Percentiles rank a stretch among this genome's conserved stretches.
These are phyloP conservation scores for Boletus patriciae DNA, from an alignment of 768 basidiomycete genomes.

Conservation along the genomic window DNA sequence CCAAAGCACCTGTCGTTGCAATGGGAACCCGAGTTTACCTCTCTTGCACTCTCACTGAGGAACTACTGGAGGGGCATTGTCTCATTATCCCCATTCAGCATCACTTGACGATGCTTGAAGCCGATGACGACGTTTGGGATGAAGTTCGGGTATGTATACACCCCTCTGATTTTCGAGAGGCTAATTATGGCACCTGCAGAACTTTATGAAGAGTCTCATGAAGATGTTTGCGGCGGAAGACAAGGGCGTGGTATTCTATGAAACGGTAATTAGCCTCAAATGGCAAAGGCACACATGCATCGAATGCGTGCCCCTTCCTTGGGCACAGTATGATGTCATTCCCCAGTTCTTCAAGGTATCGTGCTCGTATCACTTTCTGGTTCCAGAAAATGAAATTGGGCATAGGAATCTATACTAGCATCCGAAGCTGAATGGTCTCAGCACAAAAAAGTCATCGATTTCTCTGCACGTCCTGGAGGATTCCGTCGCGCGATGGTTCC, in stretches of 20 bases:
- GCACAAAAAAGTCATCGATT: conserved; percentile 96
- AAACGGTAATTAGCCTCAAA: conserved; percentile 85
- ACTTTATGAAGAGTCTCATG: conserved; percentile 92
- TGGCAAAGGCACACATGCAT: conserved; percentile 90
- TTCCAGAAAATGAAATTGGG: conserved; percentile 7
- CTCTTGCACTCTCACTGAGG: conserved; percentile 84
- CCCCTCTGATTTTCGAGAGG: not conserved
- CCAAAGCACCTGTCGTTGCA: conserved; percentile 84
- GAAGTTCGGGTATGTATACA: conserved; percentile 74
- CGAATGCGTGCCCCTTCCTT: conserved; percentile 91
- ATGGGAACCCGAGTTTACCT: conserved; percentile 90
- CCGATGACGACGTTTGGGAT: conserved; percentile 98
- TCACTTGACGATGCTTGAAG: conserved; percentile 86
- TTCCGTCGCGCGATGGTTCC: conserved; percentile 95
- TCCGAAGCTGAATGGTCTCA: conserved; percentile 98
- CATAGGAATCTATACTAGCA: conserved; percentile 86
- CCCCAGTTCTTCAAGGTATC: conserved; percentile 91
- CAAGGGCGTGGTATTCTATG: conserved; percentile 93
- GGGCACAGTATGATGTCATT: conserved; percentile 81
- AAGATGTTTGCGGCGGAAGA: conserved; percentile 91
- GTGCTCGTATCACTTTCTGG: not conserved
- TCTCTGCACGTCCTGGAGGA: conserved; percentile 84
- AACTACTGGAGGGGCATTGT: conserved; percentile 90
- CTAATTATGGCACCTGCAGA: conserved; percentile 37
- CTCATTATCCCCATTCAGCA: conserved; percentile 96